Conservation (phyloP, 257 asterid species). For the Solanum dulcamara region DNA sequence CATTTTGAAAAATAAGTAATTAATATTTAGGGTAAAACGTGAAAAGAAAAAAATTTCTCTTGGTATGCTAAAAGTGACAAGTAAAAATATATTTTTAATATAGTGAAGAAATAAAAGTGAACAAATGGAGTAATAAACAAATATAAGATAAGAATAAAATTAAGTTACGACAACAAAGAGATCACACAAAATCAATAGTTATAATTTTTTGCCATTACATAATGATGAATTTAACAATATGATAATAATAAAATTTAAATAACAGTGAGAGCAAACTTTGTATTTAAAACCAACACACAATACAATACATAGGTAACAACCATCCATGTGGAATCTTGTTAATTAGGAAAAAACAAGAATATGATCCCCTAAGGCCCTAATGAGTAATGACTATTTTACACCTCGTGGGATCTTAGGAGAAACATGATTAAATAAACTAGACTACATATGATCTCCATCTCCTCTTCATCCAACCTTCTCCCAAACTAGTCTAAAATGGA, state of each 20-base stretch:
- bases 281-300: not conserved
- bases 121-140: no score
- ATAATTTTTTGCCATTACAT: not conserved
- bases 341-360: not conserved
- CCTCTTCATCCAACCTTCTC: not conserved
- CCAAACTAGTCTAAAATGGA: not conserved
- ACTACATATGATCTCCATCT: not conserved
- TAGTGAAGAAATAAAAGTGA: no score
- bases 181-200: not conserved
- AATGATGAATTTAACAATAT: not conserved
- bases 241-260: not conserved
- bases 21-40: no score
- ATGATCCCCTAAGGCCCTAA: not conserved
- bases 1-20: no score
- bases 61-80: no score
- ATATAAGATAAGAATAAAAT: no score
- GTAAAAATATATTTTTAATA: no score
- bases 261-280: not conserved
- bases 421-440: not conserved
- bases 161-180: no score
- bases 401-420: not conserved
- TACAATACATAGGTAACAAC: not conserved
- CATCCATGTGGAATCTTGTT: not conserved
- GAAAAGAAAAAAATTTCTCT: no score
- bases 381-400: not conserved